phyloP scores from a whole-genome alignment of 2,329 filamentous ascomycete genomes.

The Emergomyces orientalis region DNA sequence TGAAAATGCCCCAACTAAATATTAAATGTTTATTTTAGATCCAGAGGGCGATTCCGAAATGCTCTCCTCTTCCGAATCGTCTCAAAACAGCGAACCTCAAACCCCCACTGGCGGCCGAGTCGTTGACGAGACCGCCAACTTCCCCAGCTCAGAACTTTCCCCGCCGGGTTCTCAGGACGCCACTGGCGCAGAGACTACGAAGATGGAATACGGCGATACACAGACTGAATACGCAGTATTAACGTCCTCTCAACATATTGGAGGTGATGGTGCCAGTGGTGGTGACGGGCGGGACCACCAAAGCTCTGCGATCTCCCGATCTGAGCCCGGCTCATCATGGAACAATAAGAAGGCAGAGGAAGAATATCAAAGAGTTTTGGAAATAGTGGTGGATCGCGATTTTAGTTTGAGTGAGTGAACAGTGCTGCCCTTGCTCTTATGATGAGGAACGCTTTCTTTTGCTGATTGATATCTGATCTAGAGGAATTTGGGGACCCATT shows the following conservation, averaged over 20 bases:
- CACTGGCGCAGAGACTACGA: slow-evolving; percentile 10
- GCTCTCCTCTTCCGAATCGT: slow-evolving; percentile 40
- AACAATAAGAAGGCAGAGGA: slow-evolving; percentile 49
- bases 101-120: slow-evolving; percentile 31
- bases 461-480: slow-evolving; percentile 16
- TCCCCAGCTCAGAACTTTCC: slow-evolving; percentile 40
- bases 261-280: slow-evolving; percentile 8
- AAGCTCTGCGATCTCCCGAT: slow-evolving; percentile 22
- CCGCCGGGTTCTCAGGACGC: slow-evolving; percentile 45
- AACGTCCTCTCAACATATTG: not conserved
- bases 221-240: not conserved
- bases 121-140: slow-evolving; percentile 19
- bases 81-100: slow-evolving; percentile 31
- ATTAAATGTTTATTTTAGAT: slow-evolving; percentile 27
- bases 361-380: slow-evolving; percentile 44
- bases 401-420: slow-evolving; percentile 39
- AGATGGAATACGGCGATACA: not conserved
- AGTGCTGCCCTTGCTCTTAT: not conserved
- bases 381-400: slow-evolving; percentile 43
- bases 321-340: slow-evolving; percentile 44
- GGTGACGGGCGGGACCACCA: not conserved
- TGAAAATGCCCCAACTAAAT: slow-evolving; percentile 2
- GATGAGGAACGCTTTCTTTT: not conserved
- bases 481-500: slow-evolving; percentile 41
- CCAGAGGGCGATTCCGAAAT: slow-evolving; percentile 49